phyloP scores from a whole-genome alignment of 1,284 basidiomycete species.

The Malassezia cuniculi region DNA sequence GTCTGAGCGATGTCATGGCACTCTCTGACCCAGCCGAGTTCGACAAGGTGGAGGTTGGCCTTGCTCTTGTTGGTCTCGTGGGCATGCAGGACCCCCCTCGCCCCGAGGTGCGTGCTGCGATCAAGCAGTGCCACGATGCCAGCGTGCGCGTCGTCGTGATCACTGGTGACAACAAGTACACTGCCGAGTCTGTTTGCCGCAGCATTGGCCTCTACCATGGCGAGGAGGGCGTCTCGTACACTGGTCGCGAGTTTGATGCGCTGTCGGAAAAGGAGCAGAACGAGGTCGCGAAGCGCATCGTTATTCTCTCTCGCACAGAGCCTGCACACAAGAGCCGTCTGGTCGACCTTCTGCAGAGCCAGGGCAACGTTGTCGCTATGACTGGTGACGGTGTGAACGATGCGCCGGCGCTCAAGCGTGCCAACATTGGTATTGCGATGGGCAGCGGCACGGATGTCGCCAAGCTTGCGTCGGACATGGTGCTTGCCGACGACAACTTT shows the following conservation, averaged over 20 bases:
- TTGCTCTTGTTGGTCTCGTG: slow-evolving; percentile 86
- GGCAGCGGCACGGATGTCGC: slow-evolving; percentile 47
- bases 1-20: slow-evolving; percentile 47
- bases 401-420: slow-evolving; percentile 47
- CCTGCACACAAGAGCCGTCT: slow-evolving; percentile 88
- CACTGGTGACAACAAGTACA: slow-evolving; percentile 96
- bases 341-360: slow-evolving; percentile 82
- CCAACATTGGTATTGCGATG: slow-evolving; percentile 48
- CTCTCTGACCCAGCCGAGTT: slow-evolving; percentile 59
- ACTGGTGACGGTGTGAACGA: slow-evolving; percentile 47
- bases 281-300: slow-evolving; percentile 69
- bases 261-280: slow-evolving; percentile 63
- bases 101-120: slow-evolving; percentile 74
- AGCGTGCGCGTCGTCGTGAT: slow-evolving; percentile 95
- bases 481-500: slow-evolving; percentile 49
- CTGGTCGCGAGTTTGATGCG: slow-evolving; percentile 78
- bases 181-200: slow-evolving; percentile 90
- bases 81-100: slow-evolving; percentile 97
- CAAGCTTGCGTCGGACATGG: slow-evolving; percentile 48
- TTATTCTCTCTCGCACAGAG: slow-evolving; percentile 83
- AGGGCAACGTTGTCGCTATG: slow-evolving; percentile 95
- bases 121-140: slow-evolving; percentile 78
- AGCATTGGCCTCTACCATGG: slow-evolving; percentile 82
- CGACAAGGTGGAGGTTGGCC: slow-evolving; percentile 60
- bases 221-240: slow-evolving; percentile 56